Evolutionary conservation across 108 stramenopile species (phyloP).

Genomic region (Parietichytrium sp.): DNA sequence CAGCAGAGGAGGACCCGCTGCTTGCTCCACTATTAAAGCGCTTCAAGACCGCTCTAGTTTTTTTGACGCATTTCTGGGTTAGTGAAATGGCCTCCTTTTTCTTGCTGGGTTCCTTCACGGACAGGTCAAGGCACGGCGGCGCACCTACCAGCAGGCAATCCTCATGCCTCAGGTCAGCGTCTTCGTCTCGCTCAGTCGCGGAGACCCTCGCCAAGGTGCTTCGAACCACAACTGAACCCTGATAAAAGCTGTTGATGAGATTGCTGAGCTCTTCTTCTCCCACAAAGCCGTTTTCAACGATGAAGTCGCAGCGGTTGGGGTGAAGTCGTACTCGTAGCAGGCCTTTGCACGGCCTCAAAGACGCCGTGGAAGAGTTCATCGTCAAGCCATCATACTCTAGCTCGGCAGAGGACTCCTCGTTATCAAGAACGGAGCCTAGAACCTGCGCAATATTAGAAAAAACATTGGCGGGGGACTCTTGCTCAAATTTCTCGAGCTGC

Average conservation of each 20-base stretch:
- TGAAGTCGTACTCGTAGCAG: not conserved
- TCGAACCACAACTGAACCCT: not conserved
- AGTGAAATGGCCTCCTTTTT: not conserved
- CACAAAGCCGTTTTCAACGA: too few relatives aligned
- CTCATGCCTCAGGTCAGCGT: not conserved
- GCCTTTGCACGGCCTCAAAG: not conserved
- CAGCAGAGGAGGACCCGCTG: not conserved
- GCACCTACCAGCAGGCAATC: too few relatives aligned
- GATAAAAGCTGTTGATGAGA: slow-evolving; percentile 2
- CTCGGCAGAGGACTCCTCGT: not conserved
- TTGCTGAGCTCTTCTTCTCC: not conserved
- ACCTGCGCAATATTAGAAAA: not conserved
- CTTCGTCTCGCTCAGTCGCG: too few relatives aligned
- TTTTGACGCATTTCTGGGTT: not conserved
- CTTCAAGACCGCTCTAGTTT: not conserved
- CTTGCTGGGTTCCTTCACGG: not conserved
- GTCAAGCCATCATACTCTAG: slow-evolving; percentile 27
- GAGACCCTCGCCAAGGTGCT: slow-evolving; percentile 27
- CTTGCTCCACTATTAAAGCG: not conserved
- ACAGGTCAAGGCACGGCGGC: too few relatives aligned
- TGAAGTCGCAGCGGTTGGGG: not conserved
- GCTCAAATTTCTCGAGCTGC: not conserved
- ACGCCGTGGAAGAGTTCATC: not conserved
- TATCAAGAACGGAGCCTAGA: slow-evolving; percentile 1
- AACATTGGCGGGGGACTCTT: not conserved